phyloP scores from a whole-genome alignment of 441 rosid genomes.

The Euphorbia corollata region DNA sequence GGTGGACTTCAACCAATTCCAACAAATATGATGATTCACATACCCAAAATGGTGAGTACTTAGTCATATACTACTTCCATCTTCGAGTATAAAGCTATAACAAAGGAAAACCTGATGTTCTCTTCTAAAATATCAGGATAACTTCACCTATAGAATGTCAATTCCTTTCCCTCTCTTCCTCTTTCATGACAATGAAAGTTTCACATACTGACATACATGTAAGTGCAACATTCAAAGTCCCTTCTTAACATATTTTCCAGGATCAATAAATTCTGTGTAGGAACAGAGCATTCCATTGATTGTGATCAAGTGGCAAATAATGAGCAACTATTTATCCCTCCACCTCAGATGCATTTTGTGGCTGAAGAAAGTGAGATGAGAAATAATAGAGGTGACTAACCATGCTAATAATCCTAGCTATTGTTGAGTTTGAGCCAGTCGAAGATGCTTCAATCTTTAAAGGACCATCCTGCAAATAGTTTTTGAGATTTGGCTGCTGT shows the following conservation, averaged over 20 bases:
- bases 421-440: constrained; percentile 78
- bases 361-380: not conserved
- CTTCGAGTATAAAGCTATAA: not conserved
- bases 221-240: not conserved
- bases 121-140: not conserved
- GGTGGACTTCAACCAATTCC: not conserved
- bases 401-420: constrained; percentile 83
- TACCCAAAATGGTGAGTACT: not conserved
- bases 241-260: not conserved
- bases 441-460: constrained; percentile 75
- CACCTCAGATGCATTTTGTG: not conserved
- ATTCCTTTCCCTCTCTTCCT: not conserved
- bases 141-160: not conserved
- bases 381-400: constrained; percentile 33
- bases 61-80: not conserved
- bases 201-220: not conserved
- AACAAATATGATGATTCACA: not conserved
- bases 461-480: constrained; percentile 80
- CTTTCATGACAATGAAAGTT: not conserved
- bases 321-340: not conserved
- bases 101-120: not conserved
- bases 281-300: not conserved
- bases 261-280: not conserved
- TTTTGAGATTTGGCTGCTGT: constrained; percentile 10
- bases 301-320: not conserved